Evolutionary conservation across 164 flowering plant species (phyloP), one percentile per base, ranked within the genome.

Genomic region (Chloranthus sessilifolius): DNA sequence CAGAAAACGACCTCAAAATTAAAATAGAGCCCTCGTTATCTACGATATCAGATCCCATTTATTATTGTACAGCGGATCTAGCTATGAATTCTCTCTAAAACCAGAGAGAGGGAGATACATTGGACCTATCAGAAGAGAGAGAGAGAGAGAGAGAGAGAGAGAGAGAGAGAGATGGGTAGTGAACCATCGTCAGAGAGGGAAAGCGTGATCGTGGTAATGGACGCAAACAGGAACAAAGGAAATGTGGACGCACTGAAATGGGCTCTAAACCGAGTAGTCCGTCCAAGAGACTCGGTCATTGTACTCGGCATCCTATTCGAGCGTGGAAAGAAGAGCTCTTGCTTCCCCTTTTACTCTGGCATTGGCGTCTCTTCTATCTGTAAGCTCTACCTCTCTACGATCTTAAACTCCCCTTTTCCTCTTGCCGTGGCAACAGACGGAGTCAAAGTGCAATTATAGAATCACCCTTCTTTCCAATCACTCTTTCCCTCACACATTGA

Each of bases 181-280:
- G 26, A 23, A 2, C 1, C 27, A 20, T 23, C 56, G 14, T 47
- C 47, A 10, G 5, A 50, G 1, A 39, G 61, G 7, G 74, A 69
- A 54, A 72, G 62, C 14, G 77, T 69, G 63, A 69, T 75, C 23
- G 77, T 75, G 34, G 75, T 61, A 26, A 67, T 67, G 52, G 77
- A 72, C 31, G 80, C 66, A 2, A 70, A 64, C 39, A 56, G 74
- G 2, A 65, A 40, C 26, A 65, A 57, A 27, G 68, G 57, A 20
- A 63, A 46, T 30, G 33, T 57, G 6, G 61, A 66, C 16, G 67
- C 74, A 1, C 51, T 74, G 31, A 54, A 52, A 2, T 74, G 76
- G 79, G 79, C 79, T 43, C 60, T 74, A 7, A 58, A 68, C 25
- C 52, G 61, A 27, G 72, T 74, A 5, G 76, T 74, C n/a, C 50